A percentile compares a stretch with the other conserved stretches of the same genome.
phyloP scores from a whole-genome alignment of 345 rosid species.

The Aegle marmelos region DNA sequence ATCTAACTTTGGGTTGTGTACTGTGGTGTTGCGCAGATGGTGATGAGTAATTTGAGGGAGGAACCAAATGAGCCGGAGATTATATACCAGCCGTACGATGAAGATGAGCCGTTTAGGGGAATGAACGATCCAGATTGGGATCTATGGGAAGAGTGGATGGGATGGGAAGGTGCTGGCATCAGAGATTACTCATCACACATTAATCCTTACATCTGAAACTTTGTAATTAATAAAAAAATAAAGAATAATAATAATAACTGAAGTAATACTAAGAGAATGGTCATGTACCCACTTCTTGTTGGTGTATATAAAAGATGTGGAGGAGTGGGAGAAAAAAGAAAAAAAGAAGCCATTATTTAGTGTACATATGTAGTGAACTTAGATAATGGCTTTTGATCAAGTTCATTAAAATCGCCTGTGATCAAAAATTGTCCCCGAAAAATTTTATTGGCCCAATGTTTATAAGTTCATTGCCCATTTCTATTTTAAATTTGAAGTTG shows the following conservation, averaged over 20 bases:
- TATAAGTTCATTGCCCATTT: neutral
- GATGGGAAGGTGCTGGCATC: constrained; percentile 96
- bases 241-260: too few species aligned
- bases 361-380: neutral
- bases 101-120: constrained; percentile 56
- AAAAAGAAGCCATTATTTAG: neutral
- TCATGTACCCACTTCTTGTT: neutral
- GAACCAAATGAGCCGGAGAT: constrained; percentile 32
- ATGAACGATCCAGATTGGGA: constrained; percentile 67
- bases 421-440: neutral
- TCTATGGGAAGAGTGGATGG: constrained; percentile 99
- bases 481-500: neutral
- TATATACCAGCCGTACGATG: constrained; percentile 31
- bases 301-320: neutral
- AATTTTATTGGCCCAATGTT: neutral
- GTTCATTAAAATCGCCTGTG: neutral
- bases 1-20: neutral
- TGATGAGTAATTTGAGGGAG: constrained; percentile 57
- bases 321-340: neutral
- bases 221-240: neutral
- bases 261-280: neutral
- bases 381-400: neutral
- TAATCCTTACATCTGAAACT: constrained; percentile 59
- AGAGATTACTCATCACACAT: constrained; percentile 76
- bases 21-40: constrained; percentile 33